These are phyloP conservation scores for Rhizopogon roseolus DNA, from an alignment of 768 basidiomycete species.

Conservation along the genomic window DNA sequence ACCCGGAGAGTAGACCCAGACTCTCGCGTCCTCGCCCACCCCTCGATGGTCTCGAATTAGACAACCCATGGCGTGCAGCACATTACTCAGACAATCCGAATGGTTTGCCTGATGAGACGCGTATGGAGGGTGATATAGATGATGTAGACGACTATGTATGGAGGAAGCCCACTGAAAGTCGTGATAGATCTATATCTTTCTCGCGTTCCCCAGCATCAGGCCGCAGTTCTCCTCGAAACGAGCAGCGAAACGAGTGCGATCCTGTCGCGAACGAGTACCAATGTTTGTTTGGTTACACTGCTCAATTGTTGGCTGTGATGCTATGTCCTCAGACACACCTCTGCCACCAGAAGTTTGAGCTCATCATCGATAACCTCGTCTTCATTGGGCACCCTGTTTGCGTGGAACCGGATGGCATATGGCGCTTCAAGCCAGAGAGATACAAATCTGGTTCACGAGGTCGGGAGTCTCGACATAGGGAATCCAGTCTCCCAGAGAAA, in stretches of 20 bases:
- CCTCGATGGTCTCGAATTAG: slow-evolving; percentile 41
- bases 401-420: slow-evolving; percentile 63
- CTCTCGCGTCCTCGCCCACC: slow-evolving; percentile 68
- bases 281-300: slow-evolving; percentile 71
- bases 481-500: slow-evolving; percentile 31
- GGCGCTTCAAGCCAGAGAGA: slow-evolving; percentile 72
- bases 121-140: slow-evolving; percentile 3
- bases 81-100: slow-evolving; percentile 37
- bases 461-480: slow-evolving; percentile 46
- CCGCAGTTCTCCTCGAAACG: slow-evolving; percentile 45
- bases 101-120: slow-evolving; percentile 16
- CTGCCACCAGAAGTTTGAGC: slow-evolving; percentile 93
- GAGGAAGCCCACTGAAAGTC: slow-evolving; percentile 47
- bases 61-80: slow-evolving; percentile 73
- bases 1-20: slow-evolving; percentile 52
- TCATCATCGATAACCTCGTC: slow-evolving; percentile 85
- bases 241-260: slow-evolving; percentile 32
- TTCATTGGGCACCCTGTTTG: slow-evolving; percentile 96
- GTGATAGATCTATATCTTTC: slow-evolving; percentile 50
- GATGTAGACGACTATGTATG: slow-evolving; percentile 54
- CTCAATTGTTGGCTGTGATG: slow-evolving; percentile 76
- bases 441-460: slow-evolving; percentile 47
- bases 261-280: slow-evolving; percentile 50
- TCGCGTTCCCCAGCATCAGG: slow-evolving; percentile 46
- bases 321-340: slow-evolving; percentile 74